Conservation (phyloP, 148 eudicot species). For the Fagopyrum tataricum region DNA sequence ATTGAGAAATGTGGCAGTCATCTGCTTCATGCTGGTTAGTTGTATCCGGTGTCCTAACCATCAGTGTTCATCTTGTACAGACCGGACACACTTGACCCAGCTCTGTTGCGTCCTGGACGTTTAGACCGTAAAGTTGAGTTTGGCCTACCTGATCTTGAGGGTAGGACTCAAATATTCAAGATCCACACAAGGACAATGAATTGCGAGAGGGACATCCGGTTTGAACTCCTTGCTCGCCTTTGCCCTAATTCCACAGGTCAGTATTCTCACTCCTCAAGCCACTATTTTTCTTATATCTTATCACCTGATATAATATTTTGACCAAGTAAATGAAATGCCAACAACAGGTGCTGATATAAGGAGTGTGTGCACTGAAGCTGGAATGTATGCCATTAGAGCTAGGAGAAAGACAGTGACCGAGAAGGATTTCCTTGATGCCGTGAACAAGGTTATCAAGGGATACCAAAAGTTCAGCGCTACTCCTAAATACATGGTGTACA, state of each 20-base stretch:
- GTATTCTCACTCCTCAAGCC: not conserved
- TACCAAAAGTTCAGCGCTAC: constrained; percentile 98
- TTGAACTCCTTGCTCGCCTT: constrained; percentile 92
- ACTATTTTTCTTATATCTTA: not conserved
- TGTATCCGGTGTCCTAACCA: not conserved
- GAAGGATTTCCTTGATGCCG: constrained; percentile 94
- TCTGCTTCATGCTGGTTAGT: not conserved
- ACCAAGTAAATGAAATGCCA: not conserved
- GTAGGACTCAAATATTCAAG: constrained; percentile 84
- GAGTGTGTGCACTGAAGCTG: constrained; percentile 96
- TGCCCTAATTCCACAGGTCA: constrained; percentile 95
- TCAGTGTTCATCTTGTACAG: constrained; percentile 19
- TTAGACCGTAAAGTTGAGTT: constrained; percentile 89
- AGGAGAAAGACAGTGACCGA: constrained; percentile 88
- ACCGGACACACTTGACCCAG: constrained; percentile 90
- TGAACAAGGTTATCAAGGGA: constrained; percentile 94
- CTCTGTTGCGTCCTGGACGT: constrained; percentile 84
- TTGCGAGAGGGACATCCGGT: constrained; percentile 85
- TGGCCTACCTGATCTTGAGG: constrained; percentile 87
- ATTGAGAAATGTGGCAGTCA: not conserved
- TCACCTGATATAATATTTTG: not conserved
- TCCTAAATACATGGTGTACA: constrained; percentile 94
- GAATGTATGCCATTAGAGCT: constrained; percentile 92
- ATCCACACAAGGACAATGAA: constrained; percentile 94
- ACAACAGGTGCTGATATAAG: constrained; percentile 84